Conservation (phyloP, 257 asterid genomes). For the Nyctanthes arbortristis region DNA sequence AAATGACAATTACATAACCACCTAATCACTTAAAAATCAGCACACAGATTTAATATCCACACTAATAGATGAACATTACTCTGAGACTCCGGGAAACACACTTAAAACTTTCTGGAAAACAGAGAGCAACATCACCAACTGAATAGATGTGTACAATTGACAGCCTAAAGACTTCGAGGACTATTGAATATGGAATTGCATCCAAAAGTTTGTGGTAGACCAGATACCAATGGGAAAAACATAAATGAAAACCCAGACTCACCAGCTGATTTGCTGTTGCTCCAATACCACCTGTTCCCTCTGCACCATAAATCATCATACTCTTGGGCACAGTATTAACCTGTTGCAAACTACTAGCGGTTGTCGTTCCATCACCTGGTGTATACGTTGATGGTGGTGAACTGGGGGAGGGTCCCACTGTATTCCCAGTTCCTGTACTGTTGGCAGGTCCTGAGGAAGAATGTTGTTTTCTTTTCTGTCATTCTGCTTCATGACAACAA, state of each 20-base stretch:
- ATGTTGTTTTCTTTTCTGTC: conserved; percentile 86
- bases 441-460: conserved; percentile 94
- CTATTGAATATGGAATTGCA: neutral
- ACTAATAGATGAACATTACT: conserved; percentile 12
- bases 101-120: neutral
- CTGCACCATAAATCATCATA: conserved; percentile 79
- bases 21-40: neutral
- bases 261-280: conserved; percentile 93
- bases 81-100: neutral
- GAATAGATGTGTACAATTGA: neutral
- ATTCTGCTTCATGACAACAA: conserved; percentile 51
- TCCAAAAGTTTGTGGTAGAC: conserved; percentile 1
- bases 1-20: neutral
- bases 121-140: neutral
- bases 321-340: conserved; percentile 70
- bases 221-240: conserved; percentile 7
- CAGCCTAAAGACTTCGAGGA: neutral
- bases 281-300: conserved; percentile 88
- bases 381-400: conserved; percentile 96
- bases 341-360: conserved; percentile 81
- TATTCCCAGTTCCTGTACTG: conserved; percentile 82
- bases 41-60: neutral
- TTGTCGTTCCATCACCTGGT: conserved; percentile 87
- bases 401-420: conserved; percentile 74
- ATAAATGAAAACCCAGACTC: conserved; percentile 27